These are phyloP conservation scores for Pseudozyma thailandica DNA, from an alignment of 1,284 basidiomycete species.

Conservation along the genomic window DNA sequence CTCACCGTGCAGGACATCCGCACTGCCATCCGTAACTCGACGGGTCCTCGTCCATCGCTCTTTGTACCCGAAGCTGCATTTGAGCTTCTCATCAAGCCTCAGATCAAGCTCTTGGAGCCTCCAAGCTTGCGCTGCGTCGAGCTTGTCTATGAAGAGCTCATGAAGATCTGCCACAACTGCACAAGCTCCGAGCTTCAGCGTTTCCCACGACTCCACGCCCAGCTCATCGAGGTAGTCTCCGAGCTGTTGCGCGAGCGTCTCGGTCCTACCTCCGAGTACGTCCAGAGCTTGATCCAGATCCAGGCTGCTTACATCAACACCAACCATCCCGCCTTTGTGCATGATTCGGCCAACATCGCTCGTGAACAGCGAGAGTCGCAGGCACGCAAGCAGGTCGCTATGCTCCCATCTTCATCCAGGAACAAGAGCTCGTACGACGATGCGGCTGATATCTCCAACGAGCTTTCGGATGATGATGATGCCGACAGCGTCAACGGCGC, in stretches of 20 bases:
- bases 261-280: conserved; percentile 94
- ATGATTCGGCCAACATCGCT: conserved; percentile 67
- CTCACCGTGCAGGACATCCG: conserved; percentile 94
- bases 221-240: conserved; percentile 95
- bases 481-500: conserved; percentile 35
- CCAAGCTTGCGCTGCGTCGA: conserved; percentile 96
- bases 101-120: conserved; percentile 94
- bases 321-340: conserved; percentile 91
- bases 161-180: conserved; percentile 99
- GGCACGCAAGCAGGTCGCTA: conserved; percentile 50
- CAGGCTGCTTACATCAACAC: conserved; percentile 99
- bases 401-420: conserved; percentile 68
- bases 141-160: conserved; percentile 97
- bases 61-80: conserved; percentile 98
- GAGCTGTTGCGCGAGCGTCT: conserved; percentile 93
- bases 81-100: conserved; percentile 95
- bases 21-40: conserved; percentile 97
- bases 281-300: conserved; percentile 93
- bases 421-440: conserved; percentile 58
- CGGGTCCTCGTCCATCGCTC: conserved; percentile 92
- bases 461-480: conserved; percentile 57
- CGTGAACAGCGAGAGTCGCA: conserved; percentile 61
- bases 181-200: conserved; percentile 92
- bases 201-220: conserved; percentile 91
- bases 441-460: conserved; percentile 40